These are phyloP conservation scores for Linnemannia zychae DNA, from an alignment of 192 early-diverging fungal genomes.

Conservation along the genomic window DNA sequence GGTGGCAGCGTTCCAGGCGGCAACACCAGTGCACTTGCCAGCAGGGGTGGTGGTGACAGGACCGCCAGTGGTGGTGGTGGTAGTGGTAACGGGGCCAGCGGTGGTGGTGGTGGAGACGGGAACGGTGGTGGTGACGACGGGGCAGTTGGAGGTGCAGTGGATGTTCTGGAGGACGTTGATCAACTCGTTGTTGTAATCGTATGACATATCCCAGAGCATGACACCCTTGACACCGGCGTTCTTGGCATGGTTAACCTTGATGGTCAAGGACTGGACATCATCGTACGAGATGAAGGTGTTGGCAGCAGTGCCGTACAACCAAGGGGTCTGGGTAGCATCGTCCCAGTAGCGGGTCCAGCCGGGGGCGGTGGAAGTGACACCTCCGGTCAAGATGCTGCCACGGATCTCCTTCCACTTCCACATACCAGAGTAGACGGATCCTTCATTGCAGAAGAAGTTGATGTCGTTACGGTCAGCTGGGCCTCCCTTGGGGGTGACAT, in stretches of 20 bases:
- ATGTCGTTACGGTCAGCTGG: slow-evolving; percentile 64
- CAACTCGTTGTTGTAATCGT: slow-evolving; percentile 56
- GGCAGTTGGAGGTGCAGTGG: slow-evolving; percentile 54
- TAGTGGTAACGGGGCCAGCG: neutral
- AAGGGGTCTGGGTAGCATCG: slow-evolving; percentile 77
- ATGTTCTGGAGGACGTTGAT: slow-evolving; percentile 54
- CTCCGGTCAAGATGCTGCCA: slow-evolving; percentile 72
- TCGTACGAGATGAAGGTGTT: slow-evolving; percentile 85
- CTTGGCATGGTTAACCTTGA: slow-evolving; percentile 72
- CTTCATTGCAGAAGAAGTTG: slow-evolving; percentile 65
- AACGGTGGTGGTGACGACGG: slow-evolving; percentile 21
- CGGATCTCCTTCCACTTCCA: slow-evolving; percentile 79
- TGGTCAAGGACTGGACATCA: slow-evolving; percentile 73
- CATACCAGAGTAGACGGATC: slow-evolving; percentile 65
- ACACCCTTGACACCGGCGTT: slow-evolving; percentile 71
- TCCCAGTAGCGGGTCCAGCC: slow-evolving; percentile 79
- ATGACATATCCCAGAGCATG: slow-evolving; percentile 71
- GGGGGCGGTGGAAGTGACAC: slow-evolving; percentile 68
- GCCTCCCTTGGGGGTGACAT: slow-evolving; percentile 66
- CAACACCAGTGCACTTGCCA: slow-evolving; percentile 35
- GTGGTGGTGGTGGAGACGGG: slow-evolving; percentile 13
- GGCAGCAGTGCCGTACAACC: slow-evolving; percentile 73
- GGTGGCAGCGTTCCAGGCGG: slow-evolving; percentile 37
- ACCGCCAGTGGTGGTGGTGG: slow-evolving; percentile 13
- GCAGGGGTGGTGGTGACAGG: slow-evolving; percentile 10